These are phyloP conservation scores for Athelia psychrophila DNA, from an alignment of 1,284 basidiomycete species.

Conservation along the genomic window DNA sequence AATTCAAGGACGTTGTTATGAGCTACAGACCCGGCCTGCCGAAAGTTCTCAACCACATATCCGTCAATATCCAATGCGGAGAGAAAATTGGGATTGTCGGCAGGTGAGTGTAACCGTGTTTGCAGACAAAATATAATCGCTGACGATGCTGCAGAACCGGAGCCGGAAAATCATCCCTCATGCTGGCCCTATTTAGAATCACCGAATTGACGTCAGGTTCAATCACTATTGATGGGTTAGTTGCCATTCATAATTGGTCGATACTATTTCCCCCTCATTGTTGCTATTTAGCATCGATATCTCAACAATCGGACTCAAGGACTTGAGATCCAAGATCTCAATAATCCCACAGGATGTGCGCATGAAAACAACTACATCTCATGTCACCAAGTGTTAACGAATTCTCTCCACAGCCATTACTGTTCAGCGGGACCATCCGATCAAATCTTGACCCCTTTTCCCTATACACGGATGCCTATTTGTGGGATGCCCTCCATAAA, in stretches of 20 bases:
- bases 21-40: slow-evolving; percentile 57
- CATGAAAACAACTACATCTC: no score
- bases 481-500: slow-evolving; percentile 63
- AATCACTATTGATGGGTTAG: slow-evolving; percentile 43
- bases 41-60: slow-evolving; percentile 56
- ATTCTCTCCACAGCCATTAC: slow-evolving; percentile 34
- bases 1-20: slow-evolving; percentile 53
- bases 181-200: slow-evolving; percentile 37
- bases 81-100: slow-evolving; percentile 83
- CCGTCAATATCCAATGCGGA: slow-evolving; percentile 56
- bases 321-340: slow-evolving; percentile 43
- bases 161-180: slow-evolving; percentile 56
- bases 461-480: slow-evolving; percentile 51
- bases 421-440: slow-evolving; percentile 58
- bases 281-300: slow-evolving; percentile 55
- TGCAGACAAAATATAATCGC: background rate
- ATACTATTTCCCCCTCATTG: no score
- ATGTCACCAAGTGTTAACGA: no score
- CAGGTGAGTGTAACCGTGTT: slow-evolving; percentile 21
- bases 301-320: slow-evolving; percentile 44
- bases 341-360: slow-evolving; percentile 53
- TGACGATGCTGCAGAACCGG: slow-evolving; percentile 31
- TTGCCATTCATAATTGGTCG: no score
- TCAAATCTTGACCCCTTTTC: slow-evolving; percentile 71
- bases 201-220: slow-evolving; percentile 36